phyloP scores from a whole-genome alignment of 805 yeast species.

The Tetrapisispora namnaoensis region DNA sequence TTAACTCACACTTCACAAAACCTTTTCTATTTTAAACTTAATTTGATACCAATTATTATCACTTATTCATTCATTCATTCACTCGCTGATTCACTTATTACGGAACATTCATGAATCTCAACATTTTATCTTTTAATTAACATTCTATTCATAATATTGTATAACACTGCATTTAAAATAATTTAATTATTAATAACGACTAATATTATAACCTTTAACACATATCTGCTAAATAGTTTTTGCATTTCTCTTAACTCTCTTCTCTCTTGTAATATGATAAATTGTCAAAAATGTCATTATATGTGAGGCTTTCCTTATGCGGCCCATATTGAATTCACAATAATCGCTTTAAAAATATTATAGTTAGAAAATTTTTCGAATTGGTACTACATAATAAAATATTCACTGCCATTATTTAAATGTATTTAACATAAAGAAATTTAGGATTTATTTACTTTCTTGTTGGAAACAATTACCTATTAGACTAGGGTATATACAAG shows the following conservation, averaged over 20 bases:
- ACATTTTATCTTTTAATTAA: neutral
- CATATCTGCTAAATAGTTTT: no score
- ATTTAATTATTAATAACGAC: neutral
- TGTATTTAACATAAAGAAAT: neutral
- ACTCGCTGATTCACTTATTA: neutral
- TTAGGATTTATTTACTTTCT: neutral
- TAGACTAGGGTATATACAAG: no score
- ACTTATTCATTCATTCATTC: neutral
- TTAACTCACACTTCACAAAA: no score
- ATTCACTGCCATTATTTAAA: neutral
- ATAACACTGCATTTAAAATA: neutral
- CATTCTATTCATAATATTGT: neutral
- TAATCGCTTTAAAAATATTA: neutral
- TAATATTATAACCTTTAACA: neutral
- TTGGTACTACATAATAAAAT: neutral
- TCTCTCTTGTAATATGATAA: no score
- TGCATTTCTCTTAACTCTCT: no score
- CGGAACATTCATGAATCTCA: neutral
- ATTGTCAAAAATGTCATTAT: no score
- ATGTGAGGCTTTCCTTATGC: no score
- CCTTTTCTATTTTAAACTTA: no score
- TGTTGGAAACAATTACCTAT: no score
- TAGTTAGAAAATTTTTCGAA: neutral
- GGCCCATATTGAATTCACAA: no score
- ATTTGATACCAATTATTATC: neutral